Base-by-base conservation (phyloP, 2,329 filamentous ascomycete species). In the Arthrinium phaeospermum region DNA sequence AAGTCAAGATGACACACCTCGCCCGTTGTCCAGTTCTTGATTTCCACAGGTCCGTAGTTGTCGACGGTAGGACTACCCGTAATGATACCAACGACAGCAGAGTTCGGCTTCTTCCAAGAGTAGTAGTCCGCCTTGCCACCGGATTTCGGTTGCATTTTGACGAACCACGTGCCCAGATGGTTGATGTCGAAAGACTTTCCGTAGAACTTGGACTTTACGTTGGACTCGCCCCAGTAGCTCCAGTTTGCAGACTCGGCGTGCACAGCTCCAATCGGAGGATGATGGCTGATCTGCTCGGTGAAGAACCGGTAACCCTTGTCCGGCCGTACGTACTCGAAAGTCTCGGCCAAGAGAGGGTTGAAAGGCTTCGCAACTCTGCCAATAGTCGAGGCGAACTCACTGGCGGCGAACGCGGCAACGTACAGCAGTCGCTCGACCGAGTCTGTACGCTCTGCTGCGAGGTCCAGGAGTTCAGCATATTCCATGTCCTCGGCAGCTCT, bases 221-320 rank as follows among this genome's bases (percentile, higher is more conserved):
- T 93, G 41, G 95, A 97, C 83, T 99, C 96, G 74, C 96, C 96
- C 86, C 93, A 98, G 85, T 99, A 99, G 71, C 96, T 96, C 96
- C 96, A 99, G 78, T 93, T 94, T 19, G 95, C 91, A 5, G 94
- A 93, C 82, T 99, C 96, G 12, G 96, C 96, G 87, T 93, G 96
- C 0, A 95, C 95, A 24, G 97, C 96, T 76, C 96, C 95, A 77
- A 99, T 89, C 0, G 96, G 96, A 44, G 96, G 96, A 83, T 99
- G 96, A 81, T 99, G 96, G 84, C 94, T 97, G 78, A 99, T 96
- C 85, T 99, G 96, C 83, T 99, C 96, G 73, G 98, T 94, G 84
- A 98, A 97, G 88, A 98, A 98, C 75, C 96, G 94, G 85, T 98
- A 99, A 73, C 96, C 95, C 82, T 98, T 98, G 84, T 99, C 96